phyloP scores from a whole-genome alignment of 2,329 filamentous ascomycete species.

The Verticillium nubilum region DNA sequence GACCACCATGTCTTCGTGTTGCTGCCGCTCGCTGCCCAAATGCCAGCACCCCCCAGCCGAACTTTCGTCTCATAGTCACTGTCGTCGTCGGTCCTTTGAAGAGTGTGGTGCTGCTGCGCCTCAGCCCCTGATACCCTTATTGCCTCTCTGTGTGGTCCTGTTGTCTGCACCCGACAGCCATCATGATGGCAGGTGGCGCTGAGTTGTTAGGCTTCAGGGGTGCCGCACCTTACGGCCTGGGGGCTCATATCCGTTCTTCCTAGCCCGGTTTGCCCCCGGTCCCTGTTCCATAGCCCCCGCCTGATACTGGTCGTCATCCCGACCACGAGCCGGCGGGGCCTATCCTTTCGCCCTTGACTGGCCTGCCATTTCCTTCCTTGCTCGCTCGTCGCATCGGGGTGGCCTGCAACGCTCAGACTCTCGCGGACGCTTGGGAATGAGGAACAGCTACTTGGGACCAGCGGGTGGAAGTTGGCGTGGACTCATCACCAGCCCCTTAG shows the following conservation, averaged over 20 bases:
- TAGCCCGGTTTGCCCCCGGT: background rate
- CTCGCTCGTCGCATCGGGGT: background rate
- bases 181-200: background rate
- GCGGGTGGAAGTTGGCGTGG: background rate
- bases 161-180: too few species aligned
- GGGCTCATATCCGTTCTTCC: background rate
- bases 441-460: background rate
- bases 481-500: background rate
- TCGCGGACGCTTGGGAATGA: background rate
- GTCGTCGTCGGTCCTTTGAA: background rate
- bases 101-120: background rate
- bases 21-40: background rate
- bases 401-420: background rate
- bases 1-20: background rate
- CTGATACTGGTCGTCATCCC: background rate
- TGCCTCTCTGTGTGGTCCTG: background rate
- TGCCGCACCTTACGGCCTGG: background rate
- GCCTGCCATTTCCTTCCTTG: too few species aligned
- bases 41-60: background rate
- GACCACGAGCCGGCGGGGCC: background rate
- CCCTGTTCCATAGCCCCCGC: background rate
- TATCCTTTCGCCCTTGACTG: background rate
- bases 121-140: background rate
- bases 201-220: background rate
- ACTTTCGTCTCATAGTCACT: background rate